Conservation (phyloP, 2,329 filamentous ascomycete species). For the Ceratocystis cubensis region DNA sequence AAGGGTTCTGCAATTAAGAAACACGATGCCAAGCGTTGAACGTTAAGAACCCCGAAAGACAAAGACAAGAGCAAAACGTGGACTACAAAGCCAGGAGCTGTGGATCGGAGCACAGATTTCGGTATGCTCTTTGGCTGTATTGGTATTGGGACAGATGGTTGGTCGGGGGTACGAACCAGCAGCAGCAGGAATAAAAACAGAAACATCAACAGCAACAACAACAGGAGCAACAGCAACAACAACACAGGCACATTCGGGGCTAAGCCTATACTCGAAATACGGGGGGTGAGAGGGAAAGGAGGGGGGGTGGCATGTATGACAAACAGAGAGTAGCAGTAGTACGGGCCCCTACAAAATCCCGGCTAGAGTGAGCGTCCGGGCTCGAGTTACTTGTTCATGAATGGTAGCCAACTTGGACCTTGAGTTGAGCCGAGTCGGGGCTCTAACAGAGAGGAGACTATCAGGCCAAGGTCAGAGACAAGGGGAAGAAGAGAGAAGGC, state of each 20-base stretch:
- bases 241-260: too few species aligned
- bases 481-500: too few species aligned
- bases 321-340: not conserved
- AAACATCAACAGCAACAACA: not conserved
- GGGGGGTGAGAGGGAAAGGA: not conserved
- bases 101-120: not conserved
- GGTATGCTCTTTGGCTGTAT: not conserved
- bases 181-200: not conserved
- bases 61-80: not conserved
- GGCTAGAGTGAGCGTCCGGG: too few species aligned
- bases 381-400: too few species aligned
- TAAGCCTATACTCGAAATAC: not conserved
- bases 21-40: not conserved
- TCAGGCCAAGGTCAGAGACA: too few species aligned
- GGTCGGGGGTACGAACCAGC: not conserved
- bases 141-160: not conserved
- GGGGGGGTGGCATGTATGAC: not conserved
- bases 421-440: too few species aligned
- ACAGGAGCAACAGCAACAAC: not conserved
- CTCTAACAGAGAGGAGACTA: too few species aligned
- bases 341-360: not conserved
- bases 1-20: not conserved
- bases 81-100: not conserved
- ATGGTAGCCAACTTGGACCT: too few species aligned
- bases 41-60: not conserved